Percentiles rank a stretch among this genome's conserved stretches.
Evolutionary conservation across 225 moss, liverwort and hornwort genomes (phyloP).

Genomic region (Marchantia paleacea): DNA sequence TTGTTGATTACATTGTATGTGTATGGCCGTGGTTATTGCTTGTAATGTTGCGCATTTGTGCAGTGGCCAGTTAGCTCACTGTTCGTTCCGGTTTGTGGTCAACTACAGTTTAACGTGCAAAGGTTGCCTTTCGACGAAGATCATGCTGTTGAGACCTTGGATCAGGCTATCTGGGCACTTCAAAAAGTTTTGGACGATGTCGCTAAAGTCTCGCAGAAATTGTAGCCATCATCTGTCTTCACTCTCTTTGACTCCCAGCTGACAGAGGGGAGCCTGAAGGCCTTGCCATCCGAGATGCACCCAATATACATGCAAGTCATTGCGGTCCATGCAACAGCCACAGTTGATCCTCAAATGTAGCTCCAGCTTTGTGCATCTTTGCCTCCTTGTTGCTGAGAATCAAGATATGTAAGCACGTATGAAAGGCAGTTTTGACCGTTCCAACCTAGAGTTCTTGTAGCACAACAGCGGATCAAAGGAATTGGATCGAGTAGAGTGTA

Average conservation of each 20-base stretch:
- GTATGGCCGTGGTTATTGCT: neutral
- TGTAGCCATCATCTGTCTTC: neutral
- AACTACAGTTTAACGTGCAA: conserved; percentile 82
- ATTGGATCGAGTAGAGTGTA: conserved; percentile 11
- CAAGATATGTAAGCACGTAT: neutral
- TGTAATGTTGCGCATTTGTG: neutral
- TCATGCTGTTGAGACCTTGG: conserved; percentile 71
- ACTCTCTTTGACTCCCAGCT: neutral
- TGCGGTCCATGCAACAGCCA: conserved; percentile 1
- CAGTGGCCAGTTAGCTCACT: neutral
- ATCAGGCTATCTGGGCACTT: conserved; percentile 77
- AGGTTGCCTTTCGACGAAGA: conserved; percentile 83
- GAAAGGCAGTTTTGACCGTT: conserved; percentile 7
- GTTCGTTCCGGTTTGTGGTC: neutral
- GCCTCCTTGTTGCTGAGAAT: conserved; percentile 4
- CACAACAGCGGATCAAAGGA: conserved; percentile 6
- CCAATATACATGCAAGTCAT: neutral
- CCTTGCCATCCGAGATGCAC: neutral
- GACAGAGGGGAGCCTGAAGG: neutral
- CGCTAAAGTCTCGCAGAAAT: conserved; percentile 17
- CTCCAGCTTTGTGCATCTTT: conserved; percentile 14
- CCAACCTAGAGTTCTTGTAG: neutral
- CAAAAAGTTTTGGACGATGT: conserved; percentile 77
- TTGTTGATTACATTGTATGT: neutral
- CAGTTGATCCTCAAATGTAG: neutral